Percentiles rank a stretch among this genome's conserved stretches.
phyloP scores from a whole-genome alignment of 306 rosid species.

The Glycine soja region DNA sequence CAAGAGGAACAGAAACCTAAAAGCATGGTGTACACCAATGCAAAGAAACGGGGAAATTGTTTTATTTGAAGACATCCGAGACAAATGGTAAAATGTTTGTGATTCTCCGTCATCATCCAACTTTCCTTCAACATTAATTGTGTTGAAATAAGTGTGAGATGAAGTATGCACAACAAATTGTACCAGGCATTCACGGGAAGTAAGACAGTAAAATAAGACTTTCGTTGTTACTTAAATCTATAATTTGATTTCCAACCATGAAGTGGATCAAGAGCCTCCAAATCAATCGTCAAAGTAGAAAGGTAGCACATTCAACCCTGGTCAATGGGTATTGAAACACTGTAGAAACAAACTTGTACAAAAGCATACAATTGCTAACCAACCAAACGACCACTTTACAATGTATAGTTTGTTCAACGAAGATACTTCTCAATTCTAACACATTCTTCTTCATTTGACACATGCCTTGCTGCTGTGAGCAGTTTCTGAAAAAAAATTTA shows the following conservation, averaged over 20 bases:
- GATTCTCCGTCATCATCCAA: neutral
- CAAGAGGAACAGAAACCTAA: no score
- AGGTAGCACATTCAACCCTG: constrained; percentile 34
- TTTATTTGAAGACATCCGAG: neutral
- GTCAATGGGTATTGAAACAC: constrained; percentile 37
- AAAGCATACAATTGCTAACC: constrained; percentile 39
- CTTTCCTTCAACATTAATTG: neutral
- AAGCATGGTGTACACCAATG: no score
- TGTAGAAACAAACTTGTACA: constrained; percentile 36
- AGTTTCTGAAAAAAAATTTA: constrained; percentile 32
- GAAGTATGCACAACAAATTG: neutral
- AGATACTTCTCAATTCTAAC: constrained; percentile 25
- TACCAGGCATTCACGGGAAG: constrained; percentile 27
- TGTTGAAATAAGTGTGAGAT: no score
- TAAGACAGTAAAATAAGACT: constrained; percentile 5
- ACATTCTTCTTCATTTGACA: constrained; percentile 36
- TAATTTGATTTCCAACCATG: constrained; percentile 29
- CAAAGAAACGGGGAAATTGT: neutral
- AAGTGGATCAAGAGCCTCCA: constrained; percentile 36
- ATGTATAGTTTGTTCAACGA: constrained; percentile 32
- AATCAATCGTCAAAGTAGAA: constrained; percentile 9
- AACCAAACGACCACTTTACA: constrained; percentile 45
- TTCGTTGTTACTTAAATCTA: constrained; percentile 4
- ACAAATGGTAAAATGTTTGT: neutral
- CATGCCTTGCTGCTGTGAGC: constrained; percentile 39